Base-by-base conservation (phyloP, 2,329 filamentous ascomycete species). In the Botrytis cinerea region DNA sequence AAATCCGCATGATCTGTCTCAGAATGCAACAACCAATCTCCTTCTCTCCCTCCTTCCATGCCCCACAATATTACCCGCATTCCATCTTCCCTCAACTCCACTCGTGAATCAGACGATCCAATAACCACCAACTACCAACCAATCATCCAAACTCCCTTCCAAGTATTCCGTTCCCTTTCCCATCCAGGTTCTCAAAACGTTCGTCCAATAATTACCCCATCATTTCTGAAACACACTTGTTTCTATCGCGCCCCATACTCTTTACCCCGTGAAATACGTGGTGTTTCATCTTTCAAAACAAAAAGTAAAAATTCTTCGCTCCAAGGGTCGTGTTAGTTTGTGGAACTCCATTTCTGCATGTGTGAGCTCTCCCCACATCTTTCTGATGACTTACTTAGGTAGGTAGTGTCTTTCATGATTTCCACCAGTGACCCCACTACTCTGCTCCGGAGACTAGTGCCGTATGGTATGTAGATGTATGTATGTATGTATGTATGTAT, bases 251-350 rank as follows among this genome's bases (percentile, higher is more conserved):
- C 28, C 63, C 46, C 68, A 32, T n/a, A 38, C n/a, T 38, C 38
- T n/a, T 32, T 48, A 62, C 54, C 66, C 66, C 48, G 66, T 57
- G 48, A 68, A 68, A 57, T 68, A 68, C 66, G 66, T 68, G 66
- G 66, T 68, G 66, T 68, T 68, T 68, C 66, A 68, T 68, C 48
- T 68, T 68, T 68, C 66, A 57, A 16, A 4, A 28, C 7, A 16
- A 54, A 54, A 57, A 57, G 51, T 28, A 57, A 54, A 67, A 68
- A 40, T 43, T 40, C 60, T 62, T 68, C 35, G 22, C 64, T 28
- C 38, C 45, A 35, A 68, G 51, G 64, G 35, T 40, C 18, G 10
- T 28, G 25, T 18, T 28, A 43, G 38, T 12, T 8, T 57, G 51
- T 57, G 51, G 61, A 28, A 8, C 14, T 40, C 64, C 46, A 40